Evolutionary conservation across 306 rosid species (phyloP).

Genomic region (Carpinus viminea): DNA sequence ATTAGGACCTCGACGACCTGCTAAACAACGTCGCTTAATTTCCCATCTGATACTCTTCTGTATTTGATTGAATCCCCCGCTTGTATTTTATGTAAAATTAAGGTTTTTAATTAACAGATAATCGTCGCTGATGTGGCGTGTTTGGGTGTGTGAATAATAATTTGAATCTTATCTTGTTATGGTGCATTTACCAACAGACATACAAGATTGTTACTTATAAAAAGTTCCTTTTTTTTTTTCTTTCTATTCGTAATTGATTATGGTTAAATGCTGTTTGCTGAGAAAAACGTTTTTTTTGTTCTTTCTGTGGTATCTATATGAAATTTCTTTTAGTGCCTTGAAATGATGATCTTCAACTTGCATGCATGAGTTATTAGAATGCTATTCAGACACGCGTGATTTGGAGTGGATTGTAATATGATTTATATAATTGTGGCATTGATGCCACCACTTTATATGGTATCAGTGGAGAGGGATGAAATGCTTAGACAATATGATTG

Average conservation of each 20-base stretch:
- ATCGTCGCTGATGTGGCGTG: neutral
- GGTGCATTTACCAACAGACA: neutral
- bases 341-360: neutral
- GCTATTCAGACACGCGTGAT: neutral
- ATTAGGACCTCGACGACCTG: neutral
- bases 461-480: no score
- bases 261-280: neutral
- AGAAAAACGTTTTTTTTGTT: neutral
- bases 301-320: neutral
- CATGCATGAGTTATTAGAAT: neutral
- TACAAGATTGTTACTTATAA: neutral
- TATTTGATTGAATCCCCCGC: conserved; percentile 10
- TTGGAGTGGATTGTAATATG: no score
- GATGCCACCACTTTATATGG: no score
- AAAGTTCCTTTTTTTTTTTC: neutral
- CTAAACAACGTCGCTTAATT: conserved; percentile 27
- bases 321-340: neutral
- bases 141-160: neutral
- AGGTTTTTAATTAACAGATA: neutral
- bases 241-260: neutral
- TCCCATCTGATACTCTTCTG: conserved; percentile 43
- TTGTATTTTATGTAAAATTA: neutral
- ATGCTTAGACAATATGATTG: no score
- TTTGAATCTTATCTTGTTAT: neutral
- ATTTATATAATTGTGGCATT: no score